Evolutionary conservation across 2,329 filamentous ascomycete species (phyloP).

Genomic region (Pestalotiopsis fici): DNA sequence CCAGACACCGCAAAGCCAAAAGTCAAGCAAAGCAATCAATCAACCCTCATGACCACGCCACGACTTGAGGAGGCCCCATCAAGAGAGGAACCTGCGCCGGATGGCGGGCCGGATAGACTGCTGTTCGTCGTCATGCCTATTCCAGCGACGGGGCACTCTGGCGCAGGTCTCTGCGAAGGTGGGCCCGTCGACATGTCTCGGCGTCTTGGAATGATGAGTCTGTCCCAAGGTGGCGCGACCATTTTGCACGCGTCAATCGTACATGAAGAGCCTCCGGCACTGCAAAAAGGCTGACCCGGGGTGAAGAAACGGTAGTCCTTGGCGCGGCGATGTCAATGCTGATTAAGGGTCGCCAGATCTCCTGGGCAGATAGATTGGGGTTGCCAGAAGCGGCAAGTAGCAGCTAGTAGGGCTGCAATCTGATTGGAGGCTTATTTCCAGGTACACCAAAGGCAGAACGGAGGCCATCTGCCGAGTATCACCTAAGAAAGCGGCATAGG

Average conservation of each 20-base stretch:
- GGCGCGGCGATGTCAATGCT: conserved; percentile 7
- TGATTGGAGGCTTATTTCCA: conserved; percentile 25
- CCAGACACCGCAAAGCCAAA: background rate
- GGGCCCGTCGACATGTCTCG: background rate
- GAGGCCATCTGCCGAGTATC: conserved; percentile 21
- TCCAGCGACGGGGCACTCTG: background rate
- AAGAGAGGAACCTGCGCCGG: conserved; percentile 5
- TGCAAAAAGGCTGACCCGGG: background rate
- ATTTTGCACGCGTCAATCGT: background rate
- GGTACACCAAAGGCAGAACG: conserved; percentile 17
- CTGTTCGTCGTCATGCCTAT: background rate
- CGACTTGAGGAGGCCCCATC: background rate
- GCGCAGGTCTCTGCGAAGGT: background rate
- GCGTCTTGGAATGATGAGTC: conserved; percentile 6
- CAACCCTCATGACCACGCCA: background rate
- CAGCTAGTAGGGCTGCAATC: background rate
- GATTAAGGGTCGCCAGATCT: conserved; percentile 12
- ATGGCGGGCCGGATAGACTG: conserved; percentile 9
- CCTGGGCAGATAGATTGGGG: conserved; percentile 11
- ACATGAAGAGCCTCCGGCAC: conserved; percentile 7
- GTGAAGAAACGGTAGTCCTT: background rate
- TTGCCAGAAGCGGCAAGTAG: conserved; percentile 13
- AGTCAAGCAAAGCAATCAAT: background rate
- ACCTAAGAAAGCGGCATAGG: conserved; percentile 13
- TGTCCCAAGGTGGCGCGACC: background rate